Base-by-base conservation (phyloP, 495 filamentous ascomycete genomes). In the Penicillium coprophilum region DNA sequence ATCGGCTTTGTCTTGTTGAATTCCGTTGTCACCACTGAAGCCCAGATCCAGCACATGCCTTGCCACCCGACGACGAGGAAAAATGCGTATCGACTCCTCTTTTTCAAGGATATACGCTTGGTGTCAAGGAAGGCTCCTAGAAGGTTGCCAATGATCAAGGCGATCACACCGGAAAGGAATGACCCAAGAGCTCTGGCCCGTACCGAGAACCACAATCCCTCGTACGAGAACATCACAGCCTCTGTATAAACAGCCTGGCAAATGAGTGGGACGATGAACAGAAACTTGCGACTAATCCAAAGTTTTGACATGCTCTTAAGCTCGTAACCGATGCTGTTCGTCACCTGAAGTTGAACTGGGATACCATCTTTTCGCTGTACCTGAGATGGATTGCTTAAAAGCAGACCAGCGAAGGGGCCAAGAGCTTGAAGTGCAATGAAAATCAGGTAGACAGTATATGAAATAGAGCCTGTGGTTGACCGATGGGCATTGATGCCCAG, bases 11-110 rank as follows among this genome's bases (percentile, higher is more conserved):
- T 80, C 30, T 68, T 65, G 9, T 71, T 63, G 60, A 80, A 86
- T 38, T 80, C 65, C 0, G 81, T 83, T 2, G 81, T 77, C 20
- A 84, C 59, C 12, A 87, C 66, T 2, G 81, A 80, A 0, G 77
- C 80, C 83, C 83, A 88, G 10, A 82, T 66, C 84, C 84, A 88
- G 77, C 81, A 83, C 5, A 74, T 76, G 2, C 83, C 83, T 59
- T 86, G 82, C 30, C 84, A 60, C 0, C 55, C 65, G 24, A 82
- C 67, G 11, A 87, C 76, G 12, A 75, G 64, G 31, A 67, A 59
- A 56, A 78, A 81, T 2, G 72, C 69, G 15, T 60, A 62, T 10
- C 82, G 70, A 5, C 73, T 72, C 8, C 82, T 70, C 2, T 64
- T 67, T 64, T 80, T 84, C 39, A 85, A 64, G 0, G 79, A 65